Evolutionary conservation across 495 filamentous ascomycete species (phyloP).

Genomic region (Schizothecium vesticola): DNA sequence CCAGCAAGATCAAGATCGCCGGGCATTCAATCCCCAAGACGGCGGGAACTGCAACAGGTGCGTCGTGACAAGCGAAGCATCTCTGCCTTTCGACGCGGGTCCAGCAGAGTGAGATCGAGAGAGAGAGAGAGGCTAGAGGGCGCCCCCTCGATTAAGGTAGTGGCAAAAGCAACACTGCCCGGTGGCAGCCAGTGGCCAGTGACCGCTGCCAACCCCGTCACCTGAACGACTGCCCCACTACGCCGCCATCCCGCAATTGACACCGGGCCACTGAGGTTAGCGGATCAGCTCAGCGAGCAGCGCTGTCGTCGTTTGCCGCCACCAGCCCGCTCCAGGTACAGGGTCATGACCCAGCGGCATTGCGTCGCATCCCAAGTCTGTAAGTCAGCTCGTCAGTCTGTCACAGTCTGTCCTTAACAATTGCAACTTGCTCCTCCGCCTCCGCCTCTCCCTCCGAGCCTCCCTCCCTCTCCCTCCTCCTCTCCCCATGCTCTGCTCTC

Average conservation of each 20-base stretch:
- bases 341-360: slow-evolving; percentile 26
- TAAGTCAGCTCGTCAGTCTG: slow-evolving; percentile 15
- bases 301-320: slow-evolving; percentile 22
- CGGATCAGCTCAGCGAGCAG: slow-evolving; percentile 8
- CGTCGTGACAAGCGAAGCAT: neutral
- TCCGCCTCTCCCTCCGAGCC: neutral
- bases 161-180: slow-evolving; percentile 5
- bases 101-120: neutral
- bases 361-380: slow-evolving; percentile 20
- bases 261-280: slow-evolving; percentile 8
- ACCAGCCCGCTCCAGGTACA: slow-evolving; percentile 15
- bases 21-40: neutral
- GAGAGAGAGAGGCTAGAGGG: neutral
- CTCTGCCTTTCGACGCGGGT: neutral
- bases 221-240: slow-evolving; percentile 18
- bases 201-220: slow-evolving; percentile 21
- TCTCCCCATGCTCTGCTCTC: neutral
- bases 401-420: neutral
- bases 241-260: slow-evolving; percentile 8
- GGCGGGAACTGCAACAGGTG: neutral
- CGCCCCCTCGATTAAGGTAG: neutral
- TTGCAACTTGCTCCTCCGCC: neutral
- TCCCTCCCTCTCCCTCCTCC: neutral
- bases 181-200: slow-evolving; percentile 10
- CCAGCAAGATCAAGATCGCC: no score